Conservation (phyloP, 2,329 filamentous ascomycete genomes). For the Didymella lethalis region DNA sequence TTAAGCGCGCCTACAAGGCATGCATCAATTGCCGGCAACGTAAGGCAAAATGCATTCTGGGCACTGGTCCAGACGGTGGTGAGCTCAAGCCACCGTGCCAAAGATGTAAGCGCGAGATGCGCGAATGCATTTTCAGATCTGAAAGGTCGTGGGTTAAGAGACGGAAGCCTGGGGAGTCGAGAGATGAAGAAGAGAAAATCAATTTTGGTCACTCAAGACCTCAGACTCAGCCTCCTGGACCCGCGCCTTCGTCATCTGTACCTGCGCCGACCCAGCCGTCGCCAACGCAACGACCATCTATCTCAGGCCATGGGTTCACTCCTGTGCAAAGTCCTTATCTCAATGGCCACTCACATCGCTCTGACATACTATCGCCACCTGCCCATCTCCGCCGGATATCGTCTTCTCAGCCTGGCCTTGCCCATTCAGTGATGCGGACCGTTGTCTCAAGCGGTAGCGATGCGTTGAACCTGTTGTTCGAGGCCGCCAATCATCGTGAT, state of each 20-base stretch:
- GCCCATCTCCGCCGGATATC: constrained; percentile 43
- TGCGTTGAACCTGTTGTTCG: constrained; percentile 62
- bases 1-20: constrained; percentile 64
- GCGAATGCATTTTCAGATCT: constrained; percentile 57
- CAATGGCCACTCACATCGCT: constrained; percentile 30
- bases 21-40: constrained; percentile 62
- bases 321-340: constrained; percentile 39
- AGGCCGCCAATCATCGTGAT: constrained; percentile 55
- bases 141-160: constrained; percentile 51
- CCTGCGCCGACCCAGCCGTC: constrained; percentile 27
- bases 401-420: constrained; percentile 46
- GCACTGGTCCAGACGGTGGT: constrained; percentile 52
- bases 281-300: constrained; percentile 36
- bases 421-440: constrained; percentile 55
- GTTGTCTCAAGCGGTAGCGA: constrained; percentile 64
- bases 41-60: constrained; percentile 62
- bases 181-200: constrained; percentile 34
- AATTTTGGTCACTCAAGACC: constrained; percentile 1
- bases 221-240: constrained; percentile 18
- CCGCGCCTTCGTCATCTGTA: constrained; percentile 17
- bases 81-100: constrained; percentile 57
- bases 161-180: constrained; percentile 44
- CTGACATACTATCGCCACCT: constrained; percentile 43
- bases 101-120: constrained; percentile 60
- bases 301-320: constrained; percentile 35